Conservation (phyloP, 257 asterid species). For the Solanum etuberosum region DNA sequence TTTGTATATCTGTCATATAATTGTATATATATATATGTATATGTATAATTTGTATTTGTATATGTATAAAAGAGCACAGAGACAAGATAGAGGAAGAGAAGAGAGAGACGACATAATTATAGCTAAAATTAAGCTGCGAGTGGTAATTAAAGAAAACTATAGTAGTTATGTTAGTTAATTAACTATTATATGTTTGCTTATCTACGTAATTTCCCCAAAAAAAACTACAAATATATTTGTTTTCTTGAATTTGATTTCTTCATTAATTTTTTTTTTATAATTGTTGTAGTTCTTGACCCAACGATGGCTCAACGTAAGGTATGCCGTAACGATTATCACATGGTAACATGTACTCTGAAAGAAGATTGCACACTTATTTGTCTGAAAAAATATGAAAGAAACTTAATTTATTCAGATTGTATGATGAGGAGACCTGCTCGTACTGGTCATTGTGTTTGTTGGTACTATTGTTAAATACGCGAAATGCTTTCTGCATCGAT, state of each 20-base stretch:
- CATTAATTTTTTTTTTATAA: background rate
- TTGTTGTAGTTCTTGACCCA: background rate
- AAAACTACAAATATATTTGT: background rate
- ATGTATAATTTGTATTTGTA: too few relatives aligned
- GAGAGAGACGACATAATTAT: background rate
- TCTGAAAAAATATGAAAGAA: too few relatives aligned
- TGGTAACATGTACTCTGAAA: background rate
- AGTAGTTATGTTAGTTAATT: too few relatives aligned
- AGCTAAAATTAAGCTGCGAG: too few relatives aligned
- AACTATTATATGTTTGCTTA: background rate
- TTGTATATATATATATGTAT: too few relatives aligned
- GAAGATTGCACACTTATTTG: too few relatives aligned
- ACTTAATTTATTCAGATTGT: background rate
- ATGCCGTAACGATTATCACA: background rate
- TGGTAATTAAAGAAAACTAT: background rate
- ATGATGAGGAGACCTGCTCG: background rate
- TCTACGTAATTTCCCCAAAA: background rate
- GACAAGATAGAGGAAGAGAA: too few relatives aligned
- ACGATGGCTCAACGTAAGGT: background rate
- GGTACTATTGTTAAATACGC: background rate
- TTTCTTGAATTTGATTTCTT: background rate
- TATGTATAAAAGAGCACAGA: background rate
- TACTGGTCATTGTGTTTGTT: too few relatives aligned
- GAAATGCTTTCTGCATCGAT: accelerated
- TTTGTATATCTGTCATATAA: too few relatives aligned